Evolutionary conservation across 2,329 filamentous ascomycete species (phyloP).

Genomic region (Mollisia scopiformis): DNA sequence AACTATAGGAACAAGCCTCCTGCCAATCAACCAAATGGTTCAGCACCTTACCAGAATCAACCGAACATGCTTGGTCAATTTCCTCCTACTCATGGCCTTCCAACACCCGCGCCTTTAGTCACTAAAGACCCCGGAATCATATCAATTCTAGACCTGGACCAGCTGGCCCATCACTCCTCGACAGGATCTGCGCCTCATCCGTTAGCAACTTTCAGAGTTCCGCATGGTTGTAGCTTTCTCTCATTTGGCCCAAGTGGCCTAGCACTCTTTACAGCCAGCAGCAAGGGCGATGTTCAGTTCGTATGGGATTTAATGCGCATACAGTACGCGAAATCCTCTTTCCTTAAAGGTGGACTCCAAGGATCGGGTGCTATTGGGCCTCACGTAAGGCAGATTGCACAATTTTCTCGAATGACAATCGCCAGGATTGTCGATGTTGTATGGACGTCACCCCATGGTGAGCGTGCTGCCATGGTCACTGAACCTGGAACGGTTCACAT

Average conservation of each 20-base stretch:
- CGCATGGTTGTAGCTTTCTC: slow-evolving; percentile 78
- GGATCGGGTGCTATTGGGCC: slow-evolving; percentile 43
- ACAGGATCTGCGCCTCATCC: slow-evolving; percentile 56
- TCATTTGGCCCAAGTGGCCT: slow-evolving; percentile 77
- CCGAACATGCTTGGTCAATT: slow-evolving; percentile 52
- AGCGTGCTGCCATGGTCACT: slow-evolving; percentile 86
- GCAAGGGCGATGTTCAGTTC: slow-evolving; percentile 80
- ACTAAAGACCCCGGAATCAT: slow-evolving; percentile 73
- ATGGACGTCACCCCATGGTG: slow-evolving; percentile 82
- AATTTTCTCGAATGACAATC: slow-evolving; percentile 89
- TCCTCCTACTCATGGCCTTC: slow-evolving; percentile 73
- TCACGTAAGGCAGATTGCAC: slow-evolving; percentile 79
- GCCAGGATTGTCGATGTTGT: slow-evolving; percentile 88
- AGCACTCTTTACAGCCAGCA: slow-evolving; percentile 77
- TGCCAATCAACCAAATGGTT: slow-evolving; percentile 44
- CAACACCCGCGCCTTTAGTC: slow-evolving; percentile 50
- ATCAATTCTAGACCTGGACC: slow-evolving; percentile 73
- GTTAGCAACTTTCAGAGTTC: slow-evolving; percentile 70
- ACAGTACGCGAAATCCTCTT: slow-evolving; percentile 64
- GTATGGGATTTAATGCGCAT: slow-evolving; percentile 78
- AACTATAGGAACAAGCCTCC: slow-evolving; percentile 73
- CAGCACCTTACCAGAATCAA: slow-evolving; percentile 36
- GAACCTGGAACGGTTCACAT: slow-evolving; percentile 95
- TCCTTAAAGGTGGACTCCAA: slow-evolving; percentile 56
- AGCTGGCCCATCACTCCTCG: slow-evolving; percentile 53